Evolutionary conservation across 106 monocot species (phyloP), one percentile per base, ranked within the genome.

Genomic region (Xerophyta viscosa): DNA sequence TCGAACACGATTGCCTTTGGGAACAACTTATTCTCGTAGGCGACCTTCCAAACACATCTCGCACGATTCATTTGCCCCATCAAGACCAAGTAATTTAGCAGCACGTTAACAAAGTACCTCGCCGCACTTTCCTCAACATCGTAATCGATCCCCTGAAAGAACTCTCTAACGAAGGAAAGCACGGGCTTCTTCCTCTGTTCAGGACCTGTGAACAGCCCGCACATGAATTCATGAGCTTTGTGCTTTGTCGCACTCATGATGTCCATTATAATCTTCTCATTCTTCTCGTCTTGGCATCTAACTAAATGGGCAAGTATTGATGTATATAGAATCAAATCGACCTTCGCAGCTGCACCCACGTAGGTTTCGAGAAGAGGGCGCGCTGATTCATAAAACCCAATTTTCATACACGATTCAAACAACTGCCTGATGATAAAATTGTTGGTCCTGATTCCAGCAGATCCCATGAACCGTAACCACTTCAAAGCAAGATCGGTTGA

Each of bases 1-100:
- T 98, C 96, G 31, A 98, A 98, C 17, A 98, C 89, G 8, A 98
- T 98, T 15, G 96, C 96, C 55, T 98, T 98, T 4, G 96, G 89
- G 30, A 98, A 98, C 27, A 98, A 54, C 66, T 98, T 98, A 55
- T 74, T 81, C 71, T 98, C 96, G 44, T 98, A 98, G 0, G 89
- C 85, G 43, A 98, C 96, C 57, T 98, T 98, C 96, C 96, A 98
- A 24, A 90, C 73, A 52, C 96, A 98, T 20, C 96, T 66, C 2
- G 96, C 96, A 2, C 85, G 63, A 67, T 98, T 98, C 73, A 90
- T 76, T 50, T 98, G 96, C 19, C 89, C 89, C 89, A 98, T 90
- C 47, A 98, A 50, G 11, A 90, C 89, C n/a, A 98, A 64, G 60
- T 89, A 90, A 37, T 98, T 98, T 6, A 98, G 64, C 17, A 98